Percentiles rank a stretch among this genome's conserved stretches.
These are phyloP conservation scores for Syzygium syzygioides DNA, from an alignment of 441 rosid genomes.

Conservation along the genomic window DNA sequence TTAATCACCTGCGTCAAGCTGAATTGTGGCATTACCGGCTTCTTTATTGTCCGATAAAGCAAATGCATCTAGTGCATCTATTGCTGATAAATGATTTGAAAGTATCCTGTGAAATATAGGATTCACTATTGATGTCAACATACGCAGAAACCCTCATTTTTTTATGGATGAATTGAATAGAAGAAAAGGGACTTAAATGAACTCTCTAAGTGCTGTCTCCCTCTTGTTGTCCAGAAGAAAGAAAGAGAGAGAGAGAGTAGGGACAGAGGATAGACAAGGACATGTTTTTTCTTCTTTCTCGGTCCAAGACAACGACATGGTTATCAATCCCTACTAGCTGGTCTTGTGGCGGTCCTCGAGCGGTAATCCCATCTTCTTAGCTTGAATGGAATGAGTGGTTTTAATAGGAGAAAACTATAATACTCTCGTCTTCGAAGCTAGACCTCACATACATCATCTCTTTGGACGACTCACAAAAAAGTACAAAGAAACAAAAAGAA, in stretches of 20 bases:
- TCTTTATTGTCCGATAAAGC: neutral
- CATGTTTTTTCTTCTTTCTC: neutral
- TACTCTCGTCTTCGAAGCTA: conserved; percentile 15
- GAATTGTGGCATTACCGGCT: neutral
- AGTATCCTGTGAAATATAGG: neutral
- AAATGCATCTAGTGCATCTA: neutral
- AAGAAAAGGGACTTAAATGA: neutral
- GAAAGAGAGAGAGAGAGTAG: neutral
- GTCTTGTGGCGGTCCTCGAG: conserved; percentile 1
- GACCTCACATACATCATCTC: conserved; percentile 35
- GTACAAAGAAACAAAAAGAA: neutral
- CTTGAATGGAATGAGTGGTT: neutral
- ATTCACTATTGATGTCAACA: neutral
- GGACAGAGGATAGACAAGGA: neutral
- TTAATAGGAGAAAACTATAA: neutral
- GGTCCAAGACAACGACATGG: neutral
- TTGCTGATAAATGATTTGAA: neutral
- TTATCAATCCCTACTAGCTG: neutral
- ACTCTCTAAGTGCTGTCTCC: neutral
- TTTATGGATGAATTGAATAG: neutral
- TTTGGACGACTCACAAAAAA: neutral
- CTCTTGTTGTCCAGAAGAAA: neutral
- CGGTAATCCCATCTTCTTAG: neutral
- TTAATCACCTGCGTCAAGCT: neutral
- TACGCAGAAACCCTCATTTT: neutral